Conservation (phyloP, 1,284 basidiomycete species). For the Pseudozyma hubeiensis region DNA sequence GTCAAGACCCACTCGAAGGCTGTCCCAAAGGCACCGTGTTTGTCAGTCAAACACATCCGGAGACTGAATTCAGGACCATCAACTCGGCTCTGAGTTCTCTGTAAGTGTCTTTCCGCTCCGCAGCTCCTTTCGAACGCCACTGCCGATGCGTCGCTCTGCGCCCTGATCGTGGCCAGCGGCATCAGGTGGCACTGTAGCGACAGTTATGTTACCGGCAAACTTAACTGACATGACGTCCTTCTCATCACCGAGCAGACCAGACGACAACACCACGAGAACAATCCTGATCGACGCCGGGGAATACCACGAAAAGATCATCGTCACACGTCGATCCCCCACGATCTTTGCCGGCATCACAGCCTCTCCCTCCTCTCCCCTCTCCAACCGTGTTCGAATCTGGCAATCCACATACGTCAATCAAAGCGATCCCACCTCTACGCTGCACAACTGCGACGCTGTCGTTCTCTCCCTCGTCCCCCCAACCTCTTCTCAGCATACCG, state of each 20-base stretch:
- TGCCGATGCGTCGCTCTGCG: no score
- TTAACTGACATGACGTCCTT: no score
- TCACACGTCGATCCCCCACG: conserved; percentile 23
- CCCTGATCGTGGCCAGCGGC: no score
- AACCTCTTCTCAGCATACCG: conserved; percentile 5
- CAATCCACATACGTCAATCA: conserved; percentile 45
- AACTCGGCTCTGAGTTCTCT: conserved; percentile 21
- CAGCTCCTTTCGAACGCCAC: no score
- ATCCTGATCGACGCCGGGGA: conserved; percentile 34
- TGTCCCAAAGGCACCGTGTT: conserved; percentile 32
- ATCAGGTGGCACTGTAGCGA: no score
- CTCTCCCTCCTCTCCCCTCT: background rate
- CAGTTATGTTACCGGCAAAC: no score
- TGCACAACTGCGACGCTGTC: conserved; percentile 36
- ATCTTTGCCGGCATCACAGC: conserved; percentile 28
- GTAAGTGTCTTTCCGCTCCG: conserved; percentile 17
- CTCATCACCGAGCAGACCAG: conserved; percentile 9
- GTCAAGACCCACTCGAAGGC: conserved; percentile 8
- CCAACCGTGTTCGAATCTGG: conserved; percentile 37
- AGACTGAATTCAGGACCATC: conserved; percentile 17
- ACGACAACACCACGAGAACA: conserved; percentile 18
- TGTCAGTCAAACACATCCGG: conserved; percentile 25
- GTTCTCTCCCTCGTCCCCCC: conserved; percentile 24
- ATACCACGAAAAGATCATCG: conserved; percentile 37
- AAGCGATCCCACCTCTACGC: conserved; percentile 5